phyloP scores from a whole-genome alignment of 75 land plant genomes.

The Pinus albicaulis region DNA sequence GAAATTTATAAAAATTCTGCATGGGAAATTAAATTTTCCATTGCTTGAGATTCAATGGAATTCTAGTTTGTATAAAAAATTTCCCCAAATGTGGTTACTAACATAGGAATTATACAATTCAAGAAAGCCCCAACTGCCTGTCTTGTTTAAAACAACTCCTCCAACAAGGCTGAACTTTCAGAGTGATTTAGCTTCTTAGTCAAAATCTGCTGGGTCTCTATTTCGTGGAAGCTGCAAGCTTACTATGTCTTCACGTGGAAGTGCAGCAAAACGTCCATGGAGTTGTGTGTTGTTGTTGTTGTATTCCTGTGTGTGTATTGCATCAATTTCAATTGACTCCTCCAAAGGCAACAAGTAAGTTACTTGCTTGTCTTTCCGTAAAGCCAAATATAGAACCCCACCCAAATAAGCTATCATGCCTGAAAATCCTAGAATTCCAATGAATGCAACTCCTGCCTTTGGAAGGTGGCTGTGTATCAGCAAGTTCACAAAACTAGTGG shows the following conservation, averaged over 20 bases:
- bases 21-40: too few species aligned
- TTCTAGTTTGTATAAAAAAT: too few species aligned
- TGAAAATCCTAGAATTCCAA: conserved; percentile 61
- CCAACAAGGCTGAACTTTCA: too few species aligned
- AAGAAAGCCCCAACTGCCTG: too few species aligned
- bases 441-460: conserved; percentile 22
- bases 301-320: neutral
- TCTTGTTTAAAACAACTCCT: too few species aligned
- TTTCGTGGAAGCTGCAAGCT: conserved; percentile 66
- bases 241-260: conserved; percentile 67
- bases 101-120: too few species aligned
- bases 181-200: too few species aligned
- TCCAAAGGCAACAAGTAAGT: conserved; percentile 36
- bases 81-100: too few species aligned
- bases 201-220: neutral
- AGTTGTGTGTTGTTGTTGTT: conserved; percentile 6
- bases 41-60: too few species aligned
- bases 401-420: conserved; percentile 47
- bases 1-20: too few species aligned
- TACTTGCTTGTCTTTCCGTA: conserved; percentile 42
- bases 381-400: conserved; percentile 42
- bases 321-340: conserved; percentile 12
- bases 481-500: conserved; percentile 40
- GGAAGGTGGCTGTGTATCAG: conserved; percentile 33
- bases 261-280: conserved; percentile 2